phyloP scores from a whole-genome alignment of 257 asterid species.

The Solanum virginianum region DNA sequence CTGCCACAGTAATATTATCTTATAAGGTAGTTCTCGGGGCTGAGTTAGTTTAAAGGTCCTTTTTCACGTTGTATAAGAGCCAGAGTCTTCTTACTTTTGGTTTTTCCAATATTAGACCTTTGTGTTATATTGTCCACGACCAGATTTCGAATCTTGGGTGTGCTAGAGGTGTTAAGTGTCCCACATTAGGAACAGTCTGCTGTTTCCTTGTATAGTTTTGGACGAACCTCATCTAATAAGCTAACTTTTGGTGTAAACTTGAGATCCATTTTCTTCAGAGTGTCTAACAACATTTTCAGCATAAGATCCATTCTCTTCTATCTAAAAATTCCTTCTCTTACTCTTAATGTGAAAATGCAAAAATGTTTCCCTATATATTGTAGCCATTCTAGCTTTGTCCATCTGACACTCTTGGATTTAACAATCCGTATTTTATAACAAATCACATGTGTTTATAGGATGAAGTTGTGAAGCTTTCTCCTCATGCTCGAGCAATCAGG shows the following conservation, averaged over 20 bases:
- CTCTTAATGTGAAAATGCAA: neutral
- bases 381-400: neutral
- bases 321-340: neutral
- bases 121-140: neutral
- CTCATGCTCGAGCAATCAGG: constrained; percentile 95
- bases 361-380: neutral
- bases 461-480: constrained; percentile 92
- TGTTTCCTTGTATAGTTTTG: neutral
- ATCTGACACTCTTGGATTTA: neutral
- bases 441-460: constrained; percentile 30
- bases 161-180: neutral
- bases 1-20: neutral
- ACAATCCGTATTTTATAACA: neutral
- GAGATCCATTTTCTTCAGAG: neutral
- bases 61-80: neutral
- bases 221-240: neutral
- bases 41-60: neutral
- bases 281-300: neutral
- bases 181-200: neutral
- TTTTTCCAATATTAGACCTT: neutral
- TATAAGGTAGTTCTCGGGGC: neutral
- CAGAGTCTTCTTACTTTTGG: neutral
- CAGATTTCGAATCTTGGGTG: neutral
- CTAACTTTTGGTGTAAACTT: neutral
- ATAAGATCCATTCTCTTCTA: neutral